Conservation (phyloP, 768 basidiomycete genomes). For the Auricularia heimuer region DNA sequence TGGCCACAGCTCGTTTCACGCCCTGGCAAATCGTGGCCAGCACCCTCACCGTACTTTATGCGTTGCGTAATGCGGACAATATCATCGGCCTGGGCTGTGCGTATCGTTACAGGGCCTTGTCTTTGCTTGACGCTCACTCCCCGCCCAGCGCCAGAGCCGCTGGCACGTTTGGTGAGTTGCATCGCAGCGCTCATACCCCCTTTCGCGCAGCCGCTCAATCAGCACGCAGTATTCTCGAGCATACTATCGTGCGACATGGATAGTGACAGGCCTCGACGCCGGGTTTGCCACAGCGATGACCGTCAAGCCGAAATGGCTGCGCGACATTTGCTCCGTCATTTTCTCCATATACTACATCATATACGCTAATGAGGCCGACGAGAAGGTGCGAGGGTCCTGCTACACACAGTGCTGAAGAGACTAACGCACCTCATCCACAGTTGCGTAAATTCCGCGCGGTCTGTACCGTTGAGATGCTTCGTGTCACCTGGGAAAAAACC, state of each 20-base stretch:
- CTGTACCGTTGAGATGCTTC: slow-evolving; percentile 92
- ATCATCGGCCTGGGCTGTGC: slow-evolving; percentile 72
- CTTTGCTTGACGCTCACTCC: slow-evolving; percentile 3
- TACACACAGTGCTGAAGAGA: neutral
- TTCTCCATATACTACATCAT: slow-evolving; percentile 87
- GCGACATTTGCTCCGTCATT: slow-evolving; percentile 74
- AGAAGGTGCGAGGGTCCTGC: slow-evolving; percentile 56
- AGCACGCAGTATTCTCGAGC: slow-evolving; percentile 68
- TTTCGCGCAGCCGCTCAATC: slow-evolving; percentile 5
- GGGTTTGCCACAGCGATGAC: slow-evolving; percentile 95
- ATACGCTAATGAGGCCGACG: slow-evolving; percentile 85
- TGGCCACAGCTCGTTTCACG: slow-evolving; percentile 59
- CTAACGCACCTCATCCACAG: slow-evolving; percentile 28
- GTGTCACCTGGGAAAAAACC: slow-evolving; percentile 95
- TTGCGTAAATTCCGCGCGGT: slow-evolving; percentile 85
- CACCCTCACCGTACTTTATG: slow-evolving; percentile 78
- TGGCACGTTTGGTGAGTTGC: slow-evolving; percentile 67
- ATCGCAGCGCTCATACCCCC: neutral
- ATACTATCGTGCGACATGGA: slow-evolving; percentile 95
- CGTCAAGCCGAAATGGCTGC: slow-evolving; percentile 84
- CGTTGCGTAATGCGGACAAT: slow-evolving; percentile 74
- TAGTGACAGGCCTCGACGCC: slow-evolving; percentile 88
- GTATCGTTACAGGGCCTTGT: slow-evolving; percentile 17
- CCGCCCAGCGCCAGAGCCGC: slow-evolving; percentile 75
- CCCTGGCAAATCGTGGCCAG: slow-evolving; percentile 94